A percentile compares a stretch with the other conserved stretches of the same genome.
Evolutionary conservation across 208 protist genomes (phyloP).

Genomic region (Trypanosoma scelopori): DNA sequence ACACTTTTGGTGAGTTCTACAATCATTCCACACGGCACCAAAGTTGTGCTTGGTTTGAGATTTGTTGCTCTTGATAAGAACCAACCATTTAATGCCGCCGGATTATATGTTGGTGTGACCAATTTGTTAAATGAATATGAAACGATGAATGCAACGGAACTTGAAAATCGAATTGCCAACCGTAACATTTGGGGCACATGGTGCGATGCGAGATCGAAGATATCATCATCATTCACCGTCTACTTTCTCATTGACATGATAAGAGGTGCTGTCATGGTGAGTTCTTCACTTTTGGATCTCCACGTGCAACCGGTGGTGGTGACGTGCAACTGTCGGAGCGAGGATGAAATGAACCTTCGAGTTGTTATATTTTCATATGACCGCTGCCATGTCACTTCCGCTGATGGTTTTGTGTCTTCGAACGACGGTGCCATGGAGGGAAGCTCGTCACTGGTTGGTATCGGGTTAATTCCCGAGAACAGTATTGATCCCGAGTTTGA

Average conservation of each 20-base stretch:
- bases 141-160: conserved; percentile 46
- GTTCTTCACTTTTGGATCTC: conserved; percentile 63
- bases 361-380: conserved; percentile 73
- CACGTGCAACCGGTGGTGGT: conserved; percentile 64
- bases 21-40: conserved; percentile 56
- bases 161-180: conserved; percentile 59
- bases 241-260: conserved; percentile 70
- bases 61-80: conserved; percentile 9
- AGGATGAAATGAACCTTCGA: conserved; percentile 46
- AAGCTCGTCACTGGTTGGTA: conserved; percentile 52
- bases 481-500: conserved; percentile 20
- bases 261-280: conserved; percentile 57
- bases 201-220: conserved; percentile 67
- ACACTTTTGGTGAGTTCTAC: conserved; percentile 65
- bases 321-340: conserved; percentile 40
- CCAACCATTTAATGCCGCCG: conserved; percentile 23
- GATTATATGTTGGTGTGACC: conserved; percentile 80
- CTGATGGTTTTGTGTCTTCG: conserved; percentile 51
- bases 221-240: conserved; percentile 39
- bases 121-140: conserved; percentile 42
- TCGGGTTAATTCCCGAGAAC: conserved; percentile 59
- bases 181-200: conserved; percentile 80
- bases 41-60: conserved; percentile 42
- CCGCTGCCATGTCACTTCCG: conserved; percentile 44
- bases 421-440: conserved; percentile 46